phyloP scores from a whole-genome alignment of 1,284 basidiomycete species.

The Tilletia caries region DNA sequence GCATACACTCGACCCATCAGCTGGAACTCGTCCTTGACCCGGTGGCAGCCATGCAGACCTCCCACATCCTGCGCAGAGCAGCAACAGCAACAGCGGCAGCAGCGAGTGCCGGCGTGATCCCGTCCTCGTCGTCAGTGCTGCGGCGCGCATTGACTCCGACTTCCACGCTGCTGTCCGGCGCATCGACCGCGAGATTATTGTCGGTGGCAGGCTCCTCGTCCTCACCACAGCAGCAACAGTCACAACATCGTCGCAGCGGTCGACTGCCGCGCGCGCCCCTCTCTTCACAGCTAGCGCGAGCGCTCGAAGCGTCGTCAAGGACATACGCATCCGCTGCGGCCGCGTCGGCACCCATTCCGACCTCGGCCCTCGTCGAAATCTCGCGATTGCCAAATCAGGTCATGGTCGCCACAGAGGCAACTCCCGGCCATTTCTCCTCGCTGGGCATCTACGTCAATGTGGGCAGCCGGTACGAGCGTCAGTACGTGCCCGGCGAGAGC shows the following conservation, averaged over 20 bases:
- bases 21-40: no score
- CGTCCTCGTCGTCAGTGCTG: no score
- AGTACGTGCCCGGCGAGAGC: conserved; percentile 60
- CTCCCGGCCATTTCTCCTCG: conserved; percentile 90
- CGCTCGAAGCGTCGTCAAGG: background rate
- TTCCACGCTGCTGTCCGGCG: background rate
- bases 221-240: background rate
- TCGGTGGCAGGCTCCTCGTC: background rate
- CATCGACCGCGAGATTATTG: background rate
- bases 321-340: background rate
- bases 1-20: no score
- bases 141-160: background rate
- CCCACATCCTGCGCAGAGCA: no score
- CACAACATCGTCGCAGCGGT: no score
- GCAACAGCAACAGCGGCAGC: no score
- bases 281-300: background rate
- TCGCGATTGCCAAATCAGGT: conserved; percentile 89
- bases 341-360: background rate
- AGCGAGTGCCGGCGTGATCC: no score
- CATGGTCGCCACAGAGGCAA: conserved; percentile 82
- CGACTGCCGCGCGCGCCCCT: no score
- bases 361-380: conserved; percentile 53
- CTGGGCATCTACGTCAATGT: conserved; percentile 91
- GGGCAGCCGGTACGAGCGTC: conserved; percentile 84
- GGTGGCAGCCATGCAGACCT: no score